A percentile compares a stretch with the other conserved stretches of the same genome.
These are phyloP conservation scores for Monosporozyma aerobia DNA, from an alignment of 805 yeast species.

Conservation along the genomic window DNA sequence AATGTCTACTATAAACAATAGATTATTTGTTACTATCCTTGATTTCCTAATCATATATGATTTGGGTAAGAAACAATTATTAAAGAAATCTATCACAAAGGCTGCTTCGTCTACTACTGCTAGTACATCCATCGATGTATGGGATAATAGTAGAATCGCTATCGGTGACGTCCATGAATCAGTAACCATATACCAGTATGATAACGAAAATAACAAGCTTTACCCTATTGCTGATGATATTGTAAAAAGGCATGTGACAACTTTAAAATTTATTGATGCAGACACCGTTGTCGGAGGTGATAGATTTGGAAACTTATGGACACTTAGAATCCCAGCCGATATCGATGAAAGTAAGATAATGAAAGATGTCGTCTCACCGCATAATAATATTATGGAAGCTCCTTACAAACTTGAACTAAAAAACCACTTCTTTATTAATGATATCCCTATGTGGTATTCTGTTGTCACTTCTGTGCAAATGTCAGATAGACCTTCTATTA, in stretches of 20 bases:
- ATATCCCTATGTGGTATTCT: constrained; percentile 55
- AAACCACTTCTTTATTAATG: constrained; percentile 59
- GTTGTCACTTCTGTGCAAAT: constrained; percentile 28
- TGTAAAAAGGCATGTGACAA: constrained; percentile 56
- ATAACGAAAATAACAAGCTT: constrained; percentile 41
- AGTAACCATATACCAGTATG: constrained; percentile 46
- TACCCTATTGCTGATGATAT: constrained; percentile 62
- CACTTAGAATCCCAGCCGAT: constrained; percentile 42
- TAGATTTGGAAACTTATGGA: constrained; percentile 71
- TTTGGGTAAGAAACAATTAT: constrained; percentile 69
- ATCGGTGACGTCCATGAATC: constrained; percentile 69
- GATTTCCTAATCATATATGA: constrained; percentile 52
- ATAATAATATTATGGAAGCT: constrained; percentile 22
- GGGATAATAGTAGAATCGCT: constrained; percentile 50
- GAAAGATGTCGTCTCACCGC: background rate
- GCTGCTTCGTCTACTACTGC: constrained; percentile 36
- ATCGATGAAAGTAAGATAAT: constrained; percentile 31
- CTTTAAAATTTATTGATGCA: constrained; percentile 54
- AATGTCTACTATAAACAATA: constrained; percentile 47
- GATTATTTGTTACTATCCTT: constrained; percentile 50
- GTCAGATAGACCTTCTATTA: constrained; percentile 51
- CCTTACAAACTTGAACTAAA: constrained; percentile 41
- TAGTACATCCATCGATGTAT: constrained; percentile 42
- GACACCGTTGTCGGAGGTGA: constrained; percentile 80
- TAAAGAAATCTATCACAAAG: constrained; percentile 50